These are phyloP conservation scores for Colletotrichum falcatum DNA, from an alignment of 2,329 filamentous ascomycete genomes.

Conservation along the genomic window DNA sequence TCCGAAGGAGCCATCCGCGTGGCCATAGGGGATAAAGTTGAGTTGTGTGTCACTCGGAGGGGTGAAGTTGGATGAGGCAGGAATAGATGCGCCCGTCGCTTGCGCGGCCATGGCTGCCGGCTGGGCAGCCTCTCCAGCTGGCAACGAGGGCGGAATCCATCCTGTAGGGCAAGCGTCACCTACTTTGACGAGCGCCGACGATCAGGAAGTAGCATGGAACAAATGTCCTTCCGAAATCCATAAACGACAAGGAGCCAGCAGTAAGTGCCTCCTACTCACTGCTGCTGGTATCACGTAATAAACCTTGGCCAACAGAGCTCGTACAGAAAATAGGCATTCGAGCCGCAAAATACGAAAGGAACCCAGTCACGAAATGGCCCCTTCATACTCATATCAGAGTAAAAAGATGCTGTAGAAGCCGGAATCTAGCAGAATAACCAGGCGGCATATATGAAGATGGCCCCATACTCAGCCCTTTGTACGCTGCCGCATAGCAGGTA, in stretches of 20 bases:
- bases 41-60: slow-evolving; percentile 23
- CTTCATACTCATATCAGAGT: neutral
- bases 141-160: neutral
- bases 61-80: neutral
- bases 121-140: too few species aligned
- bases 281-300: neutral
- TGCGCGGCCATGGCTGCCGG: neutral
- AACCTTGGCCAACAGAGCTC: too few species aligned
- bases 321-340: too few species aligned
- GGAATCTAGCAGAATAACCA: neutral
- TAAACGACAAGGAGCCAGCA: neutral
- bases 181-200: neutral
- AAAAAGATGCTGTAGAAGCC: neutral
- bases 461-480: neutral
- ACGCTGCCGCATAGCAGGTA: neutral
- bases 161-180: neutral
- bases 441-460: neutral
- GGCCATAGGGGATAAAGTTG: neutral
- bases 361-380: neutral
- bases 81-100: neutral
- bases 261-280: neutral
- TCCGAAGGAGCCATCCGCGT: slow-evolving; percentile 13
- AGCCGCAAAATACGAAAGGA: neutral
- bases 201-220: neutral
- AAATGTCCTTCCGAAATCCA: neutral